These are phyloP conservation scores for Syzygium jambos DNA, from an alignment of 345 rosid species.

Conservation along the genomic window DNA sequence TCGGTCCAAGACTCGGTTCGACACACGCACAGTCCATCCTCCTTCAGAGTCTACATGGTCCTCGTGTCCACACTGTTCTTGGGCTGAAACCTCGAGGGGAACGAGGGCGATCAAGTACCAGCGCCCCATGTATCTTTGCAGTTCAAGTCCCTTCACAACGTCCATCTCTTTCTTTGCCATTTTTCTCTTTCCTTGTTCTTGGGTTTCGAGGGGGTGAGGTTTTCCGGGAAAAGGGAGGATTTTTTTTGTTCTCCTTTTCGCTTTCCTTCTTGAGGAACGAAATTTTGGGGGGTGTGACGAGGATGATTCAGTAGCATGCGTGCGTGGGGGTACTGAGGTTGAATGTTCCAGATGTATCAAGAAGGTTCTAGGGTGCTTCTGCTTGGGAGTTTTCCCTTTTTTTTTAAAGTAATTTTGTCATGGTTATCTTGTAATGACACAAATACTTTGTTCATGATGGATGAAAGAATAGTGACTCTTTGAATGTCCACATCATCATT, in stretches of 20 bases:
- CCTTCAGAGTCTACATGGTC: conserved; percentile 63
- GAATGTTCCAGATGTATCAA: neutral
- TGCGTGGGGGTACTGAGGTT: neutral
- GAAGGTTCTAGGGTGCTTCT: neutral
- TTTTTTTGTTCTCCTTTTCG: neutral
- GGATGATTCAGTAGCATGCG: conserved; percentile 17
- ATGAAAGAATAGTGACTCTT: neutral
- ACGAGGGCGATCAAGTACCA: conserved; percentile 88
- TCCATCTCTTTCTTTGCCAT: conserved; percentile 50
- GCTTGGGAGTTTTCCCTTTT: neutral
- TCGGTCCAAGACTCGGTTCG: conserved; percentile 69
- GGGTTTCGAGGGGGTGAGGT: neutral
- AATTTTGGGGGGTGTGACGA: conserved; percentile 12
- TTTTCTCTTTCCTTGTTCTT: neutral
- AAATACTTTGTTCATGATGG: neutral
- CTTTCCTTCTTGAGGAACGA: neutral
- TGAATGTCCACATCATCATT: neutral
- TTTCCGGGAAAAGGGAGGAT: neutral
- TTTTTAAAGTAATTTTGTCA: neutral
- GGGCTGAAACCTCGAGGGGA: conserved; percentile 74
- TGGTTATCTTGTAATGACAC: neutral
- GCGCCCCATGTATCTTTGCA: conserved; percentile 72
- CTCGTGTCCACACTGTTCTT: conserved; percentile 59
- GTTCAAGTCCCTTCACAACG: conserved; percentile 54
- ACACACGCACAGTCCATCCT: conserved; percentile 62